Base-by-base conservation (phyloP, 163 green algal species). In the Botryococcus braunii region DNA sequence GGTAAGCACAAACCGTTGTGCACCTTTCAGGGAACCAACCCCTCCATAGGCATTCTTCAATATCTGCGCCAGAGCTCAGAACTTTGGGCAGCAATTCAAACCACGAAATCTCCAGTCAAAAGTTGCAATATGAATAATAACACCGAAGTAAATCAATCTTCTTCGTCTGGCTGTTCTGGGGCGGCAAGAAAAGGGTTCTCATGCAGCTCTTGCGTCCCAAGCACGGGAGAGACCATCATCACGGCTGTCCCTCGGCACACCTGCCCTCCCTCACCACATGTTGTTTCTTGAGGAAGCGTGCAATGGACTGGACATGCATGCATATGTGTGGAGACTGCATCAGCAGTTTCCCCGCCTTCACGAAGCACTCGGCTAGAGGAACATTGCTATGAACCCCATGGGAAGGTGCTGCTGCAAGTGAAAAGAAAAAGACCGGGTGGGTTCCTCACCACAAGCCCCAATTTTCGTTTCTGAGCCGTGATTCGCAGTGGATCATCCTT, bases 171-270 rank as follows among this genome's bases (percentile, higher is more conserved):
- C 6, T 52, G 31, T n/a, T n/a, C n/a, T n/a, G n/a, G n/a, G n/a
- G n/a, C n/a, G n/a, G n/a, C n/a, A 13, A 69, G 13, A 13, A 59
- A 43, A 63, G 62, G 59, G 35, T 60, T 83, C 68, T 43, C 86
- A 52, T 77, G 85, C 47, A 97, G 95, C 71, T 96, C 87, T 74
- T 96, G 85, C 38, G 87, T 90, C 31, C 92, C 93, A 5, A 78
- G 61, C 4, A 84, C 91, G 2, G 91, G 92, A 7, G 89, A 83
- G 2, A 97, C 88, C 47, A 96, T 72, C 79, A 95, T 98, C 2
- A 98, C 92, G 11, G 89, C 85, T 25, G 92, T 97, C 6, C 92
- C 92, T 49, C 92, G 77, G 76, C 85, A 95, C 21, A 97, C 91
- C 85, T 92, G 78, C 57, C 1, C 35, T 23, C 46, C 39, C n/a